Evolutionary conservation across 768 basidiomycete genomes (phyloP).

Genomic region (Chiua virens): DNA sequence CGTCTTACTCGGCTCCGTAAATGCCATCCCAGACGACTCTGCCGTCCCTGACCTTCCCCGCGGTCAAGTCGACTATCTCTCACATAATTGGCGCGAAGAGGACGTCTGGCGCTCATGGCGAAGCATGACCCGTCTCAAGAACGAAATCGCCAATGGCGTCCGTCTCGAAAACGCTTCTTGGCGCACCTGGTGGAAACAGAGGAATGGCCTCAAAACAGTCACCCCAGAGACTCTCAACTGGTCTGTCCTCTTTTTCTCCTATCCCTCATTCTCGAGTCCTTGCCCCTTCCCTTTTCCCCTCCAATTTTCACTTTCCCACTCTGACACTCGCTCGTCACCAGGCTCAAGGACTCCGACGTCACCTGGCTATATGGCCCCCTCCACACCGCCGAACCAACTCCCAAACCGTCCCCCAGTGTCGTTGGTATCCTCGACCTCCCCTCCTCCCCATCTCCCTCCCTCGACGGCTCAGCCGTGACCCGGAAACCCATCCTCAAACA

Average conservation of each 20-base stretch:
- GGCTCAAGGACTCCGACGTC: conserved; percentile 99
- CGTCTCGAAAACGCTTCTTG: conserved; percentile 97
- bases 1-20: conserved; percentile 65
- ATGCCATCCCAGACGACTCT: conserved; percentile 69
- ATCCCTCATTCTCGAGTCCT: too few relatives aligned
- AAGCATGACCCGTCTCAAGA: conserved; percentile 97
- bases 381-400: conserved; percentile 85
- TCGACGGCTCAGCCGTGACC: conserved; percentile 24
- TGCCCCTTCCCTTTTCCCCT: conserved; percentile 7
- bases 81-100: conserved; percentile 96
- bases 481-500: conserved; percentile 94
- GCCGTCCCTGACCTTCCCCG: conserved; percentile 80
- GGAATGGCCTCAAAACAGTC: conserved; percentile 92
- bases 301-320: conserved; percentile 8
- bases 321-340: conserved; percentile 30
- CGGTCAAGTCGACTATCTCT: conserved; percentile 98
- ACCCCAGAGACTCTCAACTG: conserved; percentile 98
- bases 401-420: conserved; percentile 38
- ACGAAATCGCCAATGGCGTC: conserved; percentile 93
- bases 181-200: conserved; percentile 99
- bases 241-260: conserved; percentile 44
- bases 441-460: conserved; percentile 30
- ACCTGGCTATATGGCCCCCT: conserved; percentile 99
- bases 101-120: conserved; percentile 99
- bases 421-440: conserved; percentile 39